phyloP scores from a whole-genome alignment of 1,284 basidiomycete species.

The Ustilago crameri region DNA sequence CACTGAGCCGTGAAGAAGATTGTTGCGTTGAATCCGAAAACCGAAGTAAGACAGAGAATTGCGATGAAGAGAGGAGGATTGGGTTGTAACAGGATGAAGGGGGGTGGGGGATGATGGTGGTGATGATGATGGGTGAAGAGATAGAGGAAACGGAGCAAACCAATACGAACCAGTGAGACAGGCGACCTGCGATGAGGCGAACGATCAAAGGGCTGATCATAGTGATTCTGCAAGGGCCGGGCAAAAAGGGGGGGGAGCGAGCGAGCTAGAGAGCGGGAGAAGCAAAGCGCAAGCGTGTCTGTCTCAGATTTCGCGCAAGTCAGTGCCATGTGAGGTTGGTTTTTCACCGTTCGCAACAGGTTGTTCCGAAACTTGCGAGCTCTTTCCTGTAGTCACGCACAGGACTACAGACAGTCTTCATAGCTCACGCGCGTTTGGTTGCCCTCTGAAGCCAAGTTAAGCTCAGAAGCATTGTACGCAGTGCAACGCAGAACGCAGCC shows the following conservation, averaged over 20 bases:
- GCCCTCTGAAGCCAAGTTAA: too few species aligned
- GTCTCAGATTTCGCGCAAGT: background rate
- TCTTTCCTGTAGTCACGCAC: too few species aligned
- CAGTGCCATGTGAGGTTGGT: background rate
- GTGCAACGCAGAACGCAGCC: too few species aligned
- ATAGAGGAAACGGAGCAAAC: background rate
- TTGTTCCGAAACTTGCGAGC: background rate
- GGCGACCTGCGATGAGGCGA: too few species aligned
- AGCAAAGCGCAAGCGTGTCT: background rate
- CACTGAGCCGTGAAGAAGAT: constrained; percentile 7
- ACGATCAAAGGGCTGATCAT: too few species aligned
- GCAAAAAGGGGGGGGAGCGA: too few species aligned
- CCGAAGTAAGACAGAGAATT: background rate
- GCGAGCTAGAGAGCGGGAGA: background rate
- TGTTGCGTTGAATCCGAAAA: constrained; percentile 1
- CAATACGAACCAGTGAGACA: too few species aligned
- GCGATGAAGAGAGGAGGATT: constrained; percentile 4
- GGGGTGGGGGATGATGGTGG: background rate
- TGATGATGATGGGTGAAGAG: background rate
- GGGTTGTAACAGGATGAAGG: constrained; percentile 1
- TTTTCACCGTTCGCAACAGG: background rate
- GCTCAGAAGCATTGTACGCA: too few species aligned
- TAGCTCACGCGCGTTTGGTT: too few species aligned
- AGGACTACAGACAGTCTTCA: too few species aligned
- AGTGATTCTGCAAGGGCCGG: too few species aligned